Evolutionary conservation across 805 yeast genomes (phyloP).

Genomic region (Schizosaccharomyces pombe): DNA sequence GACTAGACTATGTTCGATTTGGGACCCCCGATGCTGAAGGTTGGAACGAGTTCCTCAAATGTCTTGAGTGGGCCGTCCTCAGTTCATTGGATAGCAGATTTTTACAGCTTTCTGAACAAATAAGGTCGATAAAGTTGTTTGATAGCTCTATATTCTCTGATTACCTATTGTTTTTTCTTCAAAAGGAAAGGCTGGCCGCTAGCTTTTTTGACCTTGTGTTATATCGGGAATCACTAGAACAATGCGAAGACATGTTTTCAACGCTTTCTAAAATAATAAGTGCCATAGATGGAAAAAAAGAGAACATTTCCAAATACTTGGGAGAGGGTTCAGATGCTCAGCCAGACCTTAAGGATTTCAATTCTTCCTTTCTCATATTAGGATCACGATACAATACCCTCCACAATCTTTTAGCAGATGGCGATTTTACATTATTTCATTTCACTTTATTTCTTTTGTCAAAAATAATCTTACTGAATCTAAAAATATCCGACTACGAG

Average conservation of each 20-base stretch:
- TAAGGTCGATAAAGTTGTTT: neutral
- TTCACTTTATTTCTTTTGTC: neutral
- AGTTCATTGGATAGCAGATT: neutral
- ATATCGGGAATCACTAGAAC: neutral
- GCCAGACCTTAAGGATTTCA: neutral
- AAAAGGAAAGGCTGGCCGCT: neutral
- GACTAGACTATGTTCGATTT: neutral
- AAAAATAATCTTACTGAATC: neutral
- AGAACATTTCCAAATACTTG: neutral
- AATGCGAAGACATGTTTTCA: neutral
- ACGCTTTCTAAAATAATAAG: neutral
- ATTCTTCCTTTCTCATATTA: neutral
- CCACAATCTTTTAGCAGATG: neutral
- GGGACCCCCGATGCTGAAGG: slow-evolving; percentile 1
- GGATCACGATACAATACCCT: neutral
- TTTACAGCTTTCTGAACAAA: neutral
- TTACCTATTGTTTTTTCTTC: neutral
- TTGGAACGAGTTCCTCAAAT: neutral
- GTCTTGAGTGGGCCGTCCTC: neutral
- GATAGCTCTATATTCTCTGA: neutral
- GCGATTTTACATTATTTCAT: neutral
- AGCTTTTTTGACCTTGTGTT: neutral
- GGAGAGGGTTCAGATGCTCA: neutral
- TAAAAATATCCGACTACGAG: neutral
- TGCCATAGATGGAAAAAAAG: neutral